These are phyloP conservation scores for Pichia sp. DNA, from an alignment of 1,139 yeast species.

Conservation along the genomic window DNA sequence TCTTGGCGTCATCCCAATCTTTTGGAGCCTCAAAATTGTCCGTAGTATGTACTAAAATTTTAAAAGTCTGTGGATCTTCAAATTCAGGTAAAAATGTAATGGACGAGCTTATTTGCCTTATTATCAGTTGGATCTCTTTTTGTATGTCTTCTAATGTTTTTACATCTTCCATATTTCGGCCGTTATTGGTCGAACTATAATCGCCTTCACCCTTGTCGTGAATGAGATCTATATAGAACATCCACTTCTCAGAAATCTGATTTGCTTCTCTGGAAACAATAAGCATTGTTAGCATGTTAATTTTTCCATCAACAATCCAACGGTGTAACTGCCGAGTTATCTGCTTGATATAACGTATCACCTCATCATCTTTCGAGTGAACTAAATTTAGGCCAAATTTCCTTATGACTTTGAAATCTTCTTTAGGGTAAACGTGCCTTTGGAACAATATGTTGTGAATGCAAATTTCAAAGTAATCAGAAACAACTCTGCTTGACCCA, in stretches of 20 bases:
- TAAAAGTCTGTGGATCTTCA: slow-evolving; percentile 64
- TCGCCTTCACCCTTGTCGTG: background rate
- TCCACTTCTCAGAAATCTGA: slow-evolving; percentile 82
- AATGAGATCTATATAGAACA: slow-evolving; percentile 56
- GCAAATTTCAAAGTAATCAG: slow-evolving; percentile 82
- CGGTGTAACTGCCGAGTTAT: slow-evolving; percentile 73
- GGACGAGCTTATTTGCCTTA: slow-evolving; percentile 86
- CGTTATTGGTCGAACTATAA: background rate
- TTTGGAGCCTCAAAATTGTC: slow-evolving; percentile 66
- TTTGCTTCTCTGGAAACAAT: slow-evolving; percentile 58
- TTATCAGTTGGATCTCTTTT: slow-evolving; percentile 74
- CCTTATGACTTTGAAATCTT: slow-evolving; percentile 73
- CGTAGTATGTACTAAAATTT: slow-evolving; percentile 81
- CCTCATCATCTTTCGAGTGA: slow-evolving; percentile 71
- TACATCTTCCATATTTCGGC: background rate
- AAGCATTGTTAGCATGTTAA: slow-evolving; percentile 66
- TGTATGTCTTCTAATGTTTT: slow-evolving; percentile 47
- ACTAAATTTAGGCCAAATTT: slow-evolving; percentile 79
- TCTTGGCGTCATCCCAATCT: slow-evolving; percentile 71
- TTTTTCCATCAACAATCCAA: slow-evolving; percentile 74
- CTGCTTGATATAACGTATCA: slow-evolving; percentile 60
- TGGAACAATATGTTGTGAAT: slow-evolving; percentile 81
- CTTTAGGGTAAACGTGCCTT: slow-evolving; percentile 86
- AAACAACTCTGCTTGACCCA: slow-evolving; percentile 73
- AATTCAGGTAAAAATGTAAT: slow-evolving; percentile 80